phyloP scores from a whole-genome alignment of 2,329 filamentous ascomycete species.

The Ceratocystis ficicola region DNA sequence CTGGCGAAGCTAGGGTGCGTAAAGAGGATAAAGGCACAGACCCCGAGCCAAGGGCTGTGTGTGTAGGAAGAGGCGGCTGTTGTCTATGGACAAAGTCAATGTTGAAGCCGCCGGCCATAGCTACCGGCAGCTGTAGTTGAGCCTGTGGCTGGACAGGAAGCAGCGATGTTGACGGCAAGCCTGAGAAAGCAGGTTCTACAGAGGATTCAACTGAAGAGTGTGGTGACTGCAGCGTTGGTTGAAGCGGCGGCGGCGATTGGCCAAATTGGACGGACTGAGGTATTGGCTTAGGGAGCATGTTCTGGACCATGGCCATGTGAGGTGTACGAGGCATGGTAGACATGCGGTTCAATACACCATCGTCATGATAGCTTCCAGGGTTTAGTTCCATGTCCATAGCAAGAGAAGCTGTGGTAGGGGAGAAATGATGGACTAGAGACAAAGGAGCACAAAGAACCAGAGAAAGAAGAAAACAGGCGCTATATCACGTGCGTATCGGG shows the following conservation, averaged over 20 bases:
- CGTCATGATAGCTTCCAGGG: conserved; percentile 1
- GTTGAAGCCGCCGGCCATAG: conserved; percentile 9
- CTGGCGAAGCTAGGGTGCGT: neutral
- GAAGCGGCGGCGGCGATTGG: neutral
- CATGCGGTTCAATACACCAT: neutral
- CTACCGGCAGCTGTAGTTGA: neutral
- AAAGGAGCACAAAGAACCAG: neutral
- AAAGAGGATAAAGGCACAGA: neutral
- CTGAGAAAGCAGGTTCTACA: conserved; percentile 1
- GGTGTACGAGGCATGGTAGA: neutral
- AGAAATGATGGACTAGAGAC: neutral
- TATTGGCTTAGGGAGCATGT: conserved; percentile 4
- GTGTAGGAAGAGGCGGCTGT: neutral
- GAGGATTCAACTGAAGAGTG: neutral
- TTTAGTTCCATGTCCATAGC: conserved; percentile 7
- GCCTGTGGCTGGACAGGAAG: neutral
- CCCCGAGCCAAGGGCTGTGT: neutral
- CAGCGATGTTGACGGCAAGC: neutral
- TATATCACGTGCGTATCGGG: neutral
- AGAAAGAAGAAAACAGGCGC: neutral
- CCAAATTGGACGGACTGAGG: neutral
- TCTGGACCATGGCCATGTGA: neutral
- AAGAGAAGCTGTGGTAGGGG: neutral
- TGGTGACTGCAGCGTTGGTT: neutral
- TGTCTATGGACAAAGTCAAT: conserved; percentile 17